Base-by-base conservation (phyloP, 2,329 filamentous ascomycete species). In the Exophiala bonariae region DNA sequence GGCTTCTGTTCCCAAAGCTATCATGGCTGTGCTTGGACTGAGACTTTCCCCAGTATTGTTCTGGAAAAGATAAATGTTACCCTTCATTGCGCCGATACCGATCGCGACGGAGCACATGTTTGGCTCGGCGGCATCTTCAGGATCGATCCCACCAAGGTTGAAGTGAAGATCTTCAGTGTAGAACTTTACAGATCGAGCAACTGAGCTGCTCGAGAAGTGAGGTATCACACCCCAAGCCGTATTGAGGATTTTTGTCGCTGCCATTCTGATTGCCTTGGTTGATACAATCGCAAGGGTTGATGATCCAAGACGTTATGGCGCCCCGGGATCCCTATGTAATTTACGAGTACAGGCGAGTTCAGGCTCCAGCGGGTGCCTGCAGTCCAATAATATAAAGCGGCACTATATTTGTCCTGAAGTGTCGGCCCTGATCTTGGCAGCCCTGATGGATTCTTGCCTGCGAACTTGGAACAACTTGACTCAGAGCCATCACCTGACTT, bases 141-240 rank as follows among this genome's bases (percentile, higher is more conserved):
- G 52, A 19, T 57, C 40, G 6, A 49, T 45, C 11, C 56, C 51
- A 26, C 49, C 56, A 14, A 59, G 55, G 3, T 49, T 48, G 34
- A 56, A 57, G n/a, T 50, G 37, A 13, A 59, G 48, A 7, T 50
- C 41, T 45, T 54, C 36, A n/a, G 50, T 54, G 41, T 59, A 59
- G 22, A 57, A 59, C 18, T 44, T 16, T 20, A 59, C 35, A 2
- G 56, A 55, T 28, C 32, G 38, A 36, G 32, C 26, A 16, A 57
- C 54, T 3, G 47, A 56, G 23, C 42, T 50, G 10, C 49, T 51
- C 16, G 48, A 20, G 32, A 59, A 59, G 23, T 54, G 49, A 4
- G 56, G 56, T 20, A 59, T 56, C 9, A 59, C 49, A 35, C 55
- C 55, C 56, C 55, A 57, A 23, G 54, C 54, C 2, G 56, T 39